phyloP scores from a whole-genome alignment of 208 protist species.

The Naegleria gruberi region DNA sequence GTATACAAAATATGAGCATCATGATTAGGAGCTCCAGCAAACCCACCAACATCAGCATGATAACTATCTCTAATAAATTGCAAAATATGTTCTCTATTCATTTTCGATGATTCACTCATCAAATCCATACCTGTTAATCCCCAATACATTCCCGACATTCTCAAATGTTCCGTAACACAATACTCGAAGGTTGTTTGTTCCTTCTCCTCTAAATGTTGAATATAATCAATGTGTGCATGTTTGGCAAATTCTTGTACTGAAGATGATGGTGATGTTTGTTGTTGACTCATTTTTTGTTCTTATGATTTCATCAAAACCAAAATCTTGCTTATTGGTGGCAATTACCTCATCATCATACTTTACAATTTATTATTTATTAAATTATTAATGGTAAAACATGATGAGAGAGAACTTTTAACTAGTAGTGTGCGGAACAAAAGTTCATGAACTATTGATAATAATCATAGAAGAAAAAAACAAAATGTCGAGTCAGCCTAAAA shows the following conservation, averaged over 20 bases:
- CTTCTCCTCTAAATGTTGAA: constrained; percentile 62
- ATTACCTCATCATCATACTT: too few relatives aligned
- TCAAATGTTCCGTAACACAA: constrained; percentile 88
- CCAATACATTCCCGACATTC: constrained; percentile 95
- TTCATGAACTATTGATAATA: too few relatives aligned
- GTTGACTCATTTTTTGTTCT: too few relatives aligned
- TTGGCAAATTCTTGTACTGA: neutral
- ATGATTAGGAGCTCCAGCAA: constrained; percentile 89
- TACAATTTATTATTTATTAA: too few relatives aligned
- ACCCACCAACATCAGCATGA: constrained; percentile 84
- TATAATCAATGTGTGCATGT: neutral
- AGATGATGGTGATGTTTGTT: neutral
- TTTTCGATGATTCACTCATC: constrained; percentile 56
- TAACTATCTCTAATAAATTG: constrained; percentile 81
- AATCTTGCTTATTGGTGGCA: too few relatives aligned
- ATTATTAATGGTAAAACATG: too few relatives aligned
- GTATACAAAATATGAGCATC: constrained; percentile 98
- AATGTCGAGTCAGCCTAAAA: too few relatives aligned
- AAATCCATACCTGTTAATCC: constrained; percentile 71
- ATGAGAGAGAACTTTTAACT: too few relatives aligned
- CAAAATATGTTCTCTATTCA: constrained; percentile 72
- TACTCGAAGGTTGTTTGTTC: constrained; percentile 65
- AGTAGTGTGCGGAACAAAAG: too few relatives aligned
- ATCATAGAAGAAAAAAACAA: too few relatives aligned
- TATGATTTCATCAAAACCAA: too few relatives aligned